Conservation (phyloP, 2,329 filamentous ascomycete species). For the Nigrograna mackinnonii region DNA sequence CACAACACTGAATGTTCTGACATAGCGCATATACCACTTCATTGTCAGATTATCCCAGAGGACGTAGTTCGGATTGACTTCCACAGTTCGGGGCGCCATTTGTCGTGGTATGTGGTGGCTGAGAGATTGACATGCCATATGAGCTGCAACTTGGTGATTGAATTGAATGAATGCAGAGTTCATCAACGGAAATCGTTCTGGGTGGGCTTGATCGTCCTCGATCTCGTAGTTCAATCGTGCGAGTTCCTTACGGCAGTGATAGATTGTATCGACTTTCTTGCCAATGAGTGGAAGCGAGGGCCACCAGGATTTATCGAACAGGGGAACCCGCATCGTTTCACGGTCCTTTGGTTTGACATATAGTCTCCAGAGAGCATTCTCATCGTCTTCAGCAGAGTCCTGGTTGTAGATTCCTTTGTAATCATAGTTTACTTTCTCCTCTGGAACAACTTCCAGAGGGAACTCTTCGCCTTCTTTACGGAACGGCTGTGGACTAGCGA, state of each 20-base stretch:
- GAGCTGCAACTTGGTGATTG: slow-evolving; percentile 94
- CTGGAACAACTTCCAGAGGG: slow-evolving; percentile 28
- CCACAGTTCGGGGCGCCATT: slow-evolving; percentile 90
- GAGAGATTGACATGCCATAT: slow-evolving; percentile 95
- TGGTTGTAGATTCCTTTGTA: slow-evolving; percentile 33
- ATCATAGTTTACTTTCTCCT: slow-evolving; percentile 33
- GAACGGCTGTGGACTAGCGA: slow-evolving; percentile 51
- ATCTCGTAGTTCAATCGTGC: slow-evolving; percentile 91
- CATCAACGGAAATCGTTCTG: slow-evolving; percentile 87
- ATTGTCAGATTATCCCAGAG: slow-evolving; percentile 98
- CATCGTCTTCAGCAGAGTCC: slow-evolving; percentile 30
- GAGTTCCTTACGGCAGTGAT: slow-evolving; percentile 84
- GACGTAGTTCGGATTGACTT: slow-evolving; percentile 90
- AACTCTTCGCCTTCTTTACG: slow-evolving; percentile 41
- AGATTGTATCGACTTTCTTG: slow-evolving; percentile 93
- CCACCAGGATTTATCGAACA: slow-evolving; percentile 64
- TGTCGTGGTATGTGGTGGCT: slow-evolving; percentile 90
- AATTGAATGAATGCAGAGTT: slow-evolving; percentile 98
- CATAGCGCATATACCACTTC: slow-evolving; percentile 88
- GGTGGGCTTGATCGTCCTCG: slow-evolving; percentile 82
- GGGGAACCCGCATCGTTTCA: slow-evolving; percentile 78
- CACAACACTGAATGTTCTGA: slow-evolving; percentile 70
- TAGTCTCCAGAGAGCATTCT: slow-evolving; percentile 71
- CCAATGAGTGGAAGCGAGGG: slow-evolving; percentile 77
- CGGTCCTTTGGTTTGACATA: slow-evolving; percentile 82